Base-by-base conservation (phyloP, 441 rosid species). In the Jatropha multifida region DNA sequence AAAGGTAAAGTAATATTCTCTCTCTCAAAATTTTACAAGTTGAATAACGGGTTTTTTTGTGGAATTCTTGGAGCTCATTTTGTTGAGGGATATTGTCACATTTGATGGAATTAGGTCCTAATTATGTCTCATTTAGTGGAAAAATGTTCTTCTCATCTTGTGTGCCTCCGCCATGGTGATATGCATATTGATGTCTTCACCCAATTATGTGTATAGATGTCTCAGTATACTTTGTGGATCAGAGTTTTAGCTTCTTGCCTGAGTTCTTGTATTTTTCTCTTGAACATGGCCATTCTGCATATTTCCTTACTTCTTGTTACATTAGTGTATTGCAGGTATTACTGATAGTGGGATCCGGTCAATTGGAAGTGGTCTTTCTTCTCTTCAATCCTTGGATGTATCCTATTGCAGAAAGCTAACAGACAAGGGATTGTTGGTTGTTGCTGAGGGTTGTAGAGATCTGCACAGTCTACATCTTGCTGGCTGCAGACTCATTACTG, bases 391-490 rank as follows among this genome's bases (percentile, higher is more conserved):
- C 76, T 89, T 95, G 81, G 95, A 94, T 83, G 90, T 91, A 15
- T 93, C 97, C 11, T 82, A 83, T 67, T 95, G 97, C 83, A 87
- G 91, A 77, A 91, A 88, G 88, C 85, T 95, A 62, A 88, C 94
- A 0, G 98, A 95, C 71, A 88, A 85, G 83, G 99, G 99, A 42
- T 79, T 93, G 59, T 85, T 88, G 23, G 87, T 90, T 56, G 91
- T 93, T 82, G 94, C 97, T 60, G 73, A 82, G 82, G 94, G 96
- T 73, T 93, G 98, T 77, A 86, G 65, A 74, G 91, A 89, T 74
- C 79, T 95, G 74, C 87, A 76, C 54, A 77, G 72, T 56, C 82
- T 95, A 77, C 89, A 89, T 82, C 92, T 93, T 71, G 82, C 91
- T 54, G 86, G 89, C 49, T 95, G 98, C 79, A 90, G 88, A 83